Evolutionary conservation across 2,329 filamentous ascomycete genomes (phyloP), one percentile per base, ranked within the genome.

Genomic region (Curvularia sp.): DNA sequence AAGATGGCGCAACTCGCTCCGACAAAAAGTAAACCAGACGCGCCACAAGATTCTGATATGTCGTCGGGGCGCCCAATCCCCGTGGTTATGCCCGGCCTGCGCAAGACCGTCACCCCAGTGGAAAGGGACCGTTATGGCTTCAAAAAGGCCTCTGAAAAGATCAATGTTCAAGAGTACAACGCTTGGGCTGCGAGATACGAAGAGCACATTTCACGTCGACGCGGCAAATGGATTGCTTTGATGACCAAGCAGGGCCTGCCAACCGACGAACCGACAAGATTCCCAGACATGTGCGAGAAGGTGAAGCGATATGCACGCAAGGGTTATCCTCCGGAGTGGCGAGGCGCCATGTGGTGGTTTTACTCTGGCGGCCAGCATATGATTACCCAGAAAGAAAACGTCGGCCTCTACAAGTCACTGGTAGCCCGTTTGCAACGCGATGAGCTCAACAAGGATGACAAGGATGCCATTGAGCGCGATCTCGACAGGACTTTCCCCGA

Each of bases 301-400:
- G 87, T 95, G 43, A 97, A 96, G 78, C 86, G 93, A 18, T 97
- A 95, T 73, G 86, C 97, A 49, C 88, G 93, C 51, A 98, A 97
- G 77, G 94, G 94, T 15, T 94, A 97, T 49, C 94, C 94, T 3
- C 92, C 93, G 0, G 92, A 97, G 65, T 96, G 93, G 88, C 87
- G 94, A 70, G 94, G 94, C n/a, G 90, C 91, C 5, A 94, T 94
- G 46, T 98, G 94, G 94, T 98, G 96, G 77, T 97, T 91, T 80
- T 98, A 97, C 74, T 92, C 93, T 10, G 92, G 92, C 20, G 94
- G 94, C 1, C 92, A 92, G 24, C 87, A 88, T 46, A 89, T 92
- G 64, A 77, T 97, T 59, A 85, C 87, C 51, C 89, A 91, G 70
- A 86, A 96, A 67, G 85, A 87, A 5, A 71, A 70, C 54, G 59